Evolutionary conservation across 164 flowering plant species (phyloP), one percentile per base, ranked within the genome.

Genomic region (Sedum album): DNA sequence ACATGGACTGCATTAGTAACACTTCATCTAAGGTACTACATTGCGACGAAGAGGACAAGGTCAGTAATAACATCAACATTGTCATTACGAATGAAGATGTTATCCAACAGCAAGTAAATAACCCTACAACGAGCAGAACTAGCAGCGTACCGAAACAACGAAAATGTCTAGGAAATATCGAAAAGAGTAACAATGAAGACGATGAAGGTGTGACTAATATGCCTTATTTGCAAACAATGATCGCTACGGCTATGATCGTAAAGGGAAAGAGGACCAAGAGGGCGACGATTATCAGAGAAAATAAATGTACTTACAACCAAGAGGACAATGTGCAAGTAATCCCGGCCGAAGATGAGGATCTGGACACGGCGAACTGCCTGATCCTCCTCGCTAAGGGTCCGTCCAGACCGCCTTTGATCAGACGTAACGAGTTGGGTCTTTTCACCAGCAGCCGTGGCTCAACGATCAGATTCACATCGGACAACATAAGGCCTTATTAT

Each of bases 191-290:
- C 10, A 41, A 41, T 13, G 15, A 6, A 10, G 46, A 41, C 1
- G 46, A 41, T 13, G 14, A 41, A 41, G 46, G 0, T 41, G 46
- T 8, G 46, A 0, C 46, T 41, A 41, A 41, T 7, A 41, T 41
- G 46, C 15, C 55, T 18, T 49, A 23, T 18, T 49, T 9, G 9
- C 46, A 11, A 14, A 41, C 15, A 41, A 41, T 41, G 21, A 49
- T 21, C 21, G 10, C 21, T 3, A 49, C 10, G 55, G 1, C 8
- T 41, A 62, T 62, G 65, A 62, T 62, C 21, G 38, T 30, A 30
- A 62, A 62, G 65, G 65, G 65, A 18, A 62, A 62, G 38, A 62
- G 65, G 31, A 62, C 65, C 38, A 62, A 62, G 35, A 31, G 65
- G 38, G 38, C 30, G 35, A 30, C 65, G 46, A 49, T 49, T 18